A percentile compares a stretch with the other conserved stretches of the same genome.
Conservation (phyloP, 768 basidiomycete species). For the Neoboletus brunneissimus region DNA sequence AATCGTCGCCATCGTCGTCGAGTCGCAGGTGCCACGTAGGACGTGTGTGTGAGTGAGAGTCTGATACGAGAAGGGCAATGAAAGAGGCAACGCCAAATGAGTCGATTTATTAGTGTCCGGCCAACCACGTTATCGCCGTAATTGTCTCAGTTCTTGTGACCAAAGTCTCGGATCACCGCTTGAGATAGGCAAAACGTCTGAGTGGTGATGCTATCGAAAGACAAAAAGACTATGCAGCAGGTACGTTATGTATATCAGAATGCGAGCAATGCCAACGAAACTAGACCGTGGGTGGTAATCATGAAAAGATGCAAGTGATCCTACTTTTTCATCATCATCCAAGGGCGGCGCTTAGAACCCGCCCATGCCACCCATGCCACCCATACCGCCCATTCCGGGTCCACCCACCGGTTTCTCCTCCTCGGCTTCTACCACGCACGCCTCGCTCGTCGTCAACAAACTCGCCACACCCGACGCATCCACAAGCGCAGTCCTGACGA, state of each 20-base stretch:
- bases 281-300: background rate
- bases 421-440: slow-evolving; percentile 86
- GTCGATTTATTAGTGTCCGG: background rate
- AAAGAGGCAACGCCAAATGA: background rate
- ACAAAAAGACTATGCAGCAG: background rate
- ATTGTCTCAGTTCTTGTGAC: background rate
- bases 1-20: slow-evolving; percentile 20
- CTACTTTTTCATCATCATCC: background rate
- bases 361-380: slow-evolving; percentile 44
- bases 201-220: background rate
- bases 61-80: too few species aligned
- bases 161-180: background rate
- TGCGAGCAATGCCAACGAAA: background rate
- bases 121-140: too few species aligned
- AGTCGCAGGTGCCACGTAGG: background rate
- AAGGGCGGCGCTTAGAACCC: slow-evolving; percentile 37
- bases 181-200: background rate
- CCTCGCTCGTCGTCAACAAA: slow-evolving; percentile 90
- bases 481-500: slow-evolving; percentile 88
- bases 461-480: slow-evolving; percentile 94
- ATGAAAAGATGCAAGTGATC: slow-evolving; percentile 7
- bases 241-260: background rate
- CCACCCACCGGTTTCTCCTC: slow-evolving; percentile 63
- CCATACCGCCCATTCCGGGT: slow-evolving; percentile 58
- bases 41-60: background rate